A percentile compares a stretch with the other conserved stretches of the same genome.
Conservation (phyloP, 306 rosid species). For the Quercus dentata region DNA sequence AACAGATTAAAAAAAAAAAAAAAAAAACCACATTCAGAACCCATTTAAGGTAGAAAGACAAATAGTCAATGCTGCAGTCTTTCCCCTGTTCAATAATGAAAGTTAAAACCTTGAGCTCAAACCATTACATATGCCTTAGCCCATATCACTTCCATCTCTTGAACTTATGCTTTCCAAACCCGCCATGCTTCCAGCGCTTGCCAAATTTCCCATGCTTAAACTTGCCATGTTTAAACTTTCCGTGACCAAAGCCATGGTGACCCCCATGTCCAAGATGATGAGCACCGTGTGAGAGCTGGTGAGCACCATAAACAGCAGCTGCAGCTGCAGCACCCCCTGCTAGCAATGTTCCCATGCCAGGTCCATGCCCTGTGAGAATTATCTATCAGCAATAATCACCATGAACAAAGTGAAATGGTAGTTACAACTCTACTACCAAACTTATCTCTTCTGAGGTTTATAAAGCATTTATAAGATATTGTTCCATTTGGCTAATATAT, state of each 20-base stretch:
- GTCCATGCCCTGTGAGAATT: constrained; percentile 27
- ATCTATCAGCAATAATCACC: neutral
- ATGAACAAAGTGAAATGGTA: neutral
- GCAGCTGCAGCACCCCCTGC: constrained; percentile 52
- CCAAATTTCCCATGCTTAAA: constrained; percentile 77
- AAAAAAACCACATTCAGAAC: neutral
- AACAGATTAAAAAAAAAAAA: neutral
- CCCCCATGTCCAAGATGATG: constrained; percentile 32
- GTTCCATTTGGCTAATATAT: neutral
- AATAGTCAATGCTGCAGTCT: too few relatives aligned
- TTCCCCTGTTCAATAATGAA: neutral
- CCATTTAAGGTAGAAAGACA: neutral
- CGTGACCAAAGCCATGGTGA: constrained; percentile 42
- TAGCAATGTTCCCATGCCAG: constrained; percentile 36
- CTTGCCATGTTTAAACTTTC: constrained; percentile 60
- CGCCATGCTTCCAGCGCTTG: constrained; percentile 55
- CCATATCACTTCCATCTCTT: constrained; percentile 65
- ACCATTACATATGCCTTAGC: neutral
- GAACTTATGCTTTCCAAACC: constrained; percentile 49
- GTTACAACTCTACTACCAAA: neutral
- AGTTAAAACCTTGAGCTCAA: neutral
- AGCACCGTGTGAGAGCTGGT: constrained; percentile 51
- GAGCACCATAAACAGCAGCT: constrained; percentile 42
- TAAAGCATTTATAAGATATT: neutral
- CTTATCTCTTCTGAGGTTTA: neutral